Base-by-base conservation (phyloP, 129 eudicot genomes). In the Saussurea involucrata region DNA sequence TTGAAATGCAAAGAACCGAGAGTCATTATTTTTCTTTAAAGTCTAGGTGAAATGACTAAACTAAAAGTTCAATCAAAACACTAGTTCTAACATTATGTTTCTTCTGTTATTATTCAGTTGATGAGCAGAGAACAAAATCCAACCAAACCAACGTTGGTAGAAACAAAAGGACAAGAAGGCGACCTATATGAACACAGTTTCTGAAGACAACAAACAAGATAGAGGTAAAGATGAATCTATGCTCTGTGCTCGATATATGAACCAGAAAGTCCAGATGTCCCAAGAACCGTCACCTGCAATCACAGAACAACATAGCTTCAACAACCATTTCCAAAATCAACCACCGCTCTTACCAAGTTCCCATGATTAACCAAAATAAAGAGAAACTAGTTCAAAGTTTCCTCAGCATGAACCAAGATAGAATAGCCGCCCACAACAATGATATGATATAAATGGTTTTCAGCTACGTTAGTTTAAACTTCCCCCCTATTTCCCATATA, bases 261-360 rank as follows among this genome's bases (percentile, higher is more conserved):
- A 75, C 98, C 97, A 72, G 96, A 87, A 63, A 95, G 85, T 70
- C 98, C 98, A 60, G 97, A 95, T 49, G 98, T 91, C 77, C 97
- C 98, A 12, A 95, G 96, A 72, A 95, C 97, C 0, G 96, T 80
- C 78, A 95, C 96, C 98, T 94, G 96, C 88, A 91, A 75, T 74
- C 24, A 74, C 10, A 65, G 20, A 37, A 21, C 4, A 40, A 33
- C 44, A 61, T 22, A 55, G 31, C 12, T 71, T 69, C 20, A 76
- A 29, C 49, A 33, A 78, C 24, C 15, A 28, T 66, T 32, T 37
- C 66, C 34, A 42, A 18, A 18, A 58, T 37, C 4, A 32, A 53
- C 71, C 71, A 63, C 18, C 49, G 20, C 31, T 25, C 55, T n/a
- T 60, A 67, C 66, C 24, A 76, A 75, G 42, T 66, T 65, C 11